Evolutionary conservation across 371 early-diverging fungal species (phyloP), one percentile per base, ranked within the genome.

Genomic region (Mucor velutinosus): DNA sequence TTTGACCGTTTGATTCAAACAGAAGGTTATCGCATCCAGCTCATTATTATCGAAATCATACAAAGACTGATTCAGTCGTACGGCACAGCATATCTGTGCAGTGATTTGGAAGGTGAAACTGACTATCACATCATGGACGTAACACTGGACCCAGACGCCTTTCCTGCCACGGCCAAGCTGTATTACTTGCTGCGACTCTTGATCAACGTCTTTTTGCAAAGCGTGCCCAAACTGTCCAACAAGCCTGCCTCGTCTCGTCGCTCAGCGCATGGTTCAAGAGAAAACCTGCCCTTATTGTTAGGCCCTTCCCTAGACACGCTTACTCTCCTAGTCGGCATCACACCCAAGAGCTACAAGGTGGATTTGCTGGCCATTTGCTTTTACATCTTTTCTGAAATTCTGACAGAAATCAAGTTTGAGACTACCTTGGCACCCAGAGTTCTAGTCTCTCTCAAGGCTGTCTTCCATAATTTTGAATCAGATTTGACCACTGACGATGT

Each of bases 1-100:
- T 86, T 91, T 71, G 90, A 90, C 63, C 77, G 90, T 2, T 70
- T 83, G n/a, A 75, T 84, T 17, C 84, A 83, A 62, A 84, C 84
- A 3, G 86, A 86, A 66, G 82, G 84, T 8, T 76, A 76, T 62
- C 67, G 69, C 19, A 76, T 81, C 23, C 84, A 86, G 58, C 58
- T 72, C 10, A 74, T 79, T 17, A 84, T 86, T 58, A 75, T 86
- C 25, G 78, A 83, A 47, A 79, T 82, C 27, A 72, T 83, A 1
- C 76, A 83, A 35, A 73, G 79, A 17, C 64, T 86, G 19, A 79
- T 79, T 49, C 74, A 76, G 27, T 76, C 65, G 32, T 86, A 83
- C 61, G 83, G 84, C 1, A 58, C 71, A 12, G 27, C 33, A 0
- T 80, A 80, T 61, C 45, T 84, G 3, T 81, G 83, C 30, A 70